These are phyloP conservation scores for Boletus edulis DNA, from an alignment of 768 basidiomycete species.

Conservation along the genomic window DNA sequence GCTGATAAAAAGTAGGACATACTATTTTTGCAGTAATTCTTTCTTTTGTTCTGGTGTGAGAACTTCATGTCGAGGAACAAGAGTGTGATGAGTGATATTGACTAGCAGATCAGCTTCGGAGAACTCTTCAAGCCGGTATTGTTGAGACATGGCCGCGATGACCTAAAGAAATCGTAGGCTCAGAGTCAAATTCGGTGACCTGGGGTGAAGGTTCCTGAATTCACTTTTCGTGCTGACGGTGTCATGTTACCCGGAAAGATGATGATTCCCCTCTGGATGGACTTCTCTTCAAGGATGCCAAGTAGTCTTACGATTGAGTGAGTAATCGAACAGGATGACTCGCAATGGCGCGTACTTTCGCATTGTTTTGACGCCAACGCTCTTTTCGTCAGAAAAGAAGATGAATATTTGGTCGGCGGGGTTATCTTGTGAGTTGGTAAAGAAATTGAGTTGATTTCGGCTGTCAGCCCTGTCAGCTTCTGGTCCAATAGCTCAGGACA, in stretches of 20 bases:
- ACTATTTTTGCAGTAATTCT: constrained; percentile 89
- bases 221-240: constrained; percentile 90
- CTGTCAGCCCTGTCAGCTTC: constrained; percentile 40
- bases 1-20: constrained; percentile 34
- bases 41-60: constrained; percentile 85
- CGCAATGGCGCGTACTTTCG: constrained; percentile 64
- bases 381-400: constrained; percentile 93
- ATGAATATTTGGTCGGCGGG: constrained; percentile 82
- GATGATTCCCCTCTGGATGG: constrained; percentile 87
- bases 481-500: neutral
- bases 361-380: constrained; percentile 97
- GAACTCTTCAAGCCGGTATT: constrained; percentile 93
- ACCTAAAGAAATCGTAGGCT: constrained; percentile 50
- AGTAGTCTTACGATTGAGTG: constrained; percentile 60
- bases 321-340: constrained; percentile 2
- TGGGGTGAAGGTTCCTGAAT: constrained; percentile 6
- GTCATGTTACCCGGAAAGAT: constrained; percentile 97
- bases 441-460: constrained; percentile 88
- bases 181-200: neutral
- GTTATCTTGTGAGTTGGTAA: constrained; percentile 68
- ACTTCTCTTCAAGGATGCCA: constrained; percentile 86
- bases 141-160: constrained; percentile 82
- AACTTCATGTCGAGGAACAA: constrained; percentile 92
- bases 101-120: constrained; percentile 95
- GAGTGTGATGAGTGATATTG: constrained; percentile 94